These are phyloP conservation scores for Gracilariopsis chorda DNA, from an alignment of 23 red algal species.

Conservation along the genomic window DNA sequence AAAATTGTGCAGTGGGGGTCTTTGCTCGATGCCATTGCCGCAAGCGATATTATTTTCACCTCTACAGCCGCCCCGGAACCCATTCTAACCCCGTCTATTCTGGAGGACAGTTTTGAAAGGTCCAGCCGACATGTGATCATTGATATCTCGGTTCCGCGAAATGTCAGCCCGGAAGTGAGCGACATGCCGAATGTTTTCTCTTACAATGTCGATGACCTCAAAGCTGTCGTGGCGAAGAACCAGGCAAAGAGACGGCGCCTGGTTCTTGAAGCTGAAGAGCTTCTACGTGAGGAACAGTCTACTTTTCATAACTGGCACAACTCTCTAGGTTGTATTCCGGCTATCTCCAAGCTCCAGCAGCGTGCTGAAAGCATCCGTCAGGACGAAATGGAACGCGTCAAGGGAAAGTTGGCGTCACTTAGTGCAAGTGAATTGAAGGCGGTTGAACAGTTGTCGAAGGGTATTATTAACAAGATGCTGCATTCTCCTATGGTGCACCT, in stretches of 20 bases:
- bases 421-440: slow-evolving; percentile 79
- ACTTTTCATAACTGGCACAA: slow-evolving; percentile 96
- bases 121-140: slow-evolving; percentile 60
- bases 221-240: slow-evolving; percentile 97
- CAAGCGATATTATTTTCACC: slow-evolving; percentile 87
- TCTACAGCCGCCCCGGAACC: slow-evolving; percentile 81
- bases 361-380: slow-evolving; percentile 88
- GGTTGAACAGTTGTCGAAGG: slow-evolving; percentile 88
- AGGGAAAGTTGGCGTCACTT: slow-evolving; percentile 75
- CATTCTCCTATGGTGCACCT: slow-evolving; percentile 95
- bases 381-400: slow-evolving; percentile 89
- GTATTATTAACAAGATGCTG: slow-evolving; percentile 97
- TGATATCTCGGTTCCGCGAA: slow-evolving; percentile 97
- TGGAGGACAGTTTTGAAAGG: slow-evolving; percentile 20
- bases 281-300: slow-evolving; percentile 81
- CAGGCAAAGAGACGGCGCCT: slow-evolving; percentile 80
- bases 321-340: slow-evolving; percentile 85
- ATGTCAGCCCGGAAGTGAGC: slow-evolving; percentile 77
- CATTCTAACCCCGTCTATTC: slow-evolving; percentile 52
- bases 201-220: slow-evolving; percentile 99
- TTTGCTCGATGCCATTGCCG: slow-evolving; percentile 66
- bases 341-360: slow-evolving; percentile 93
- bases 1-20: slow-evolving; percentile 42
- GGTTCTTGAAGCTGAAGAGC: slow-evolving; percentile 82
- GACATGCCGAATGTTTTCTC: slow-evolving; percentile 48